Percentiles rank a stretch among this genome's conserved stretches.
phyloP scores from a whole-genome alignment of 2,329 filamentous ascomycete species.

The Aspergillus sp. region DNA sequence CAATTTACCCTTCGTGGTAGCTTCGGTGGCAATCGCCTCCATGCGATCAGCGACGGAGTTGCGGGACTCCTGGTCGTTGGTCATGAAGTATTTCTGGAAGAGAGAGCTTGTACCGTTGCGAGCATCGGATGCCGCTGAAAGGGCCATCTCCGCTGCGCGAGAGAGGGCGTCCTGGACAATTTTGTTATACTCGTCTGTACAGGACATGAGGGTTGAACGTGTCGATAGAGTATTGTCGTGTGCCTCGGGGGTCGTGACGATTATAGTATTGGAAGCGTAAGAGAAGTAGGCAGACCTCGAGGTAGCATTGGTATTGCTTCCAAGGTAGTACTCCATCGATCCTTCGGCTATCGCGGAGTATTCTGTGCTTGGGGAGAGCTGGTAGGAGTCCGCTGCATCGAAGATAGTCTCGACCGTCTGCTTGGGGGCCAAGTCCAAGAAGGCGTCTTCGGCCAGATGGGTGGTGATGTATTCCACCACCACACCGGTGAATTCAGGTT shows the following conservation, averaged over 20 bases:
- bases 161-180: constrained; percentile 7
- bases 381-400: constrained; percentile 12
- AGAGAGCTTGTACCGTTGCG: constrained; percentile 5
- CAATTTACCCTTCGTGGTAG: constrained; percentile 10
- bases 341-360: constrained; percentile 13
- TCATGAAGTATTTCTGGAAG: constrained; percentile 17
- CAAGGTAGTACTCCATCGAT: constrained; percentile 9
- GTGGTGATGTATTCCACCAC: constrained; percentile 12
- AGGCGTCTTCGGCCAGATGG: constrained; percentile 11
- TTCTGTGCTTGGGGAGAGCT: constrained; percentile 7
- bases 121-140: constrained; percentile 10
- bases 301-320: constrained; percentile 6
- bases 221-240: neutral
- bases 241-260: constrained; percentile 7
- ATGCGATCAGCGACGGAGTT: constrained; percentile 12
- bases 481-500: constrained; percentile 12
- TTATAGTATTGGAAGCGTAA: constrained; percentile 13
- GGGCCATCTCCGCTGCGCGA: constrained; percentile 14
- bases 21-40: constrained; percentile 15
- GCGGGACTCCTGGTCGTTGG: constrained; percentile 3
- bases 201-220: constrained; percentile 10
- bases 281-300: neutral
- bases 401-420: constrained; percentile 14
- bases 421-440: constrained; percentile 10
- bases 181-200: constrained; percentile 10